Evolutionary conservation across 73 alveolate genomes (phyloP), one percentile per base, ranked within the genome.

Genomic region (Effrenium voratum): DNA sequence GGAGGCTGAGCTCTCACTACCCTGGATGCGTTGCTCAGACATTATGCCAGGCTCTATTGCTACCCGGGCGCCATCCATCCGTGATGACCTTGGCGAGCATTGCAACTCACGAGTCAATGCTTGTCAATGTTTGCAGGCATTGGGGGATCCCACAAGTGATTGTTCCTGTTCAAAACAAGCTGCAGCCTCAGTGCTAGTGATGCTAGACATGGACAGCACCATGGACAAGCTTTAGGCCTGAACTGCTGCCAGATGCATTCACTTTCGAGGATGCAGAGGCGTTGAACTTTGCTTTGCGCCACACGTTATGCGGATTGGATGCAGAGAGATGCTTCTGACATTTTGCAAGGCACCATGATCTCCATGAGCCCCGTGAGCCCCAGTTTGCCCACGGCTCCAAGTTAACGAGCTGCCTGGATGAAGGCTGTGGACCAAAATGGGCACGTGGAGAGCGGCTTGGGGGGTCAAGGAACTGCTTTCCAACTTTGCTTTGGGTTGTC

Each of bases 31-130:
- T 16, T 63, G 26, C 26, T 12, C 63, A 52, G 63, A 19, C 26
- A 12, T 12, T 8, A 52, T 52, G 19, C 63, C 63, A 93, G 91
- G 84, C 82, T 93, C 49, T 93, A 77, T 57, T 80, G 87, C 83
- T 93, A 93, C 59, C 98, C 98, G 28, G 98, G 98, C n/a, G 98
- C 98, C 63, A 76, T 93, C 77, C 98, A 93, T 79, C 98, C 98
- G 85, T 70, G 1, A 44, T 46, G 75, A 70, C 59, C 81, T 85
- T 40, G 6, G 41, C 44, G 59, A 77, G 16, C 87, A 16, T 28
- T 3, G 38, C 60, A 28, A 45, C 5, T 76, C 12, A 55, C 77
- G 24, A 38, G 5, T 13, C 6, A 32, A 16, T 15, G 41, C 45
- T 40, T 47, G 75, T 47, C 87, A 43, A 28, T 73, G 46, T 52